Evolutionary conservation across 176 grass and related monocot genomes (phyloP).

Genomic region (Avena atlantica): DNA sequence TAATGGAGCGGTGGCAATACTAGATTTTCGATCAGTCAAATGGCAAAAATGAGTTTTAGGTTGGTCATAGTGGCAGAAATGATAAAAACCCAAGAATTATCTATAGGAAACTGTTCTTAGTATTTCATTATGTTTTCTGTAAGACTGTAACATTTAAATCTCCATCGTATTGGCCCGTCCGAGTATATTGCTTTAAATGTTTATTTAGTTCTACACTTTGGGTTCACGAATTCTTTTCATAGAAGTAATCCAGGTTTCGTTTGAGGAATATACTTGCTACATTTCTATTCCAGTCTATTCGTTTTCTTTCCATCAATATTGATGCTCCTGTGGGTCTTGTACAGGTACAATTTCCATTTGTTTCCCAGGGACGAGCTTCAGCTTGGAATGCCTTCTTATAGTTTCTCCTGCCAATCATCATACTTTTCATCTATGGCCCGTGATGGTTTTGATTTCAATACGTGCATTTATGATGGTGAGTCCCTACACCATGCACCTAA

Average conservation of each 20-base stretch:
- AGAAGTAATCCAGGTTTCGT: neutral
- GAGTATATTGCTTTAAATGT: constrained; percentile 22
- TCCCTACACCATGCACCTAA: neutral
- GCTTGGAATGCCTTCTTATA: constrained; percentile 83
- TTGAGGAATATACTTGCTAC: constrained; percentile 11
- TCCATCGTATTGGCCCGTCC: constrained; percentile 10
- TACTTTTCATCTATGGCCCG: constrained; percentile 80
- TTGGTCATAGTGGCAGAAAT: too few relatives aligned
- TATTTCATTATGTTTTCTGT: constrained; percentile 3
- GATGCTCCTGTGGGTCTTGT: constrained; percentile 28
- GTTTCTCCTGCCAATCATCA: constrained; percentile 90
- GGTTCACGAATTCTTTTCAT: neutral
- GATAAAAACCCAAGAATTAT: neutral
- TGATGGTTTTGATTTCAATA: constrained; percentile 99
- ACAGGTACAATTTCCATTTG: constrained; percentile 96
- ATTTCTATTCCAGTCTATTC: neutral
- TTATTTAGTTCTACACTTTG: constrained; percentile 12
- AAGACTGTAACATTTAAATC: neutral
- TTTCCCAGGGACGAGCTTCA: constrained; percentile 88
- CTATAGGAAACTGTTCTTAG: neutral
- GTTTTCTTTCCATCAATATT: neutral
- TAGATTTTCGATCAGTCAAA: too few relatives aligned
- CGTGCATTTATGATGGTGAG: constrained; percentile 92
- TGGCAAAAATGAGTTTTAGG: too few relatives aligned
- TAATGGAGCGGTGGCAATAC: too few relatives aligned